These are phyloP conservation scores for Neurospora sp. DNA, from an alignment of 495 filamentous ascomycete genomes.

Conservation along the genomic window DNA sequence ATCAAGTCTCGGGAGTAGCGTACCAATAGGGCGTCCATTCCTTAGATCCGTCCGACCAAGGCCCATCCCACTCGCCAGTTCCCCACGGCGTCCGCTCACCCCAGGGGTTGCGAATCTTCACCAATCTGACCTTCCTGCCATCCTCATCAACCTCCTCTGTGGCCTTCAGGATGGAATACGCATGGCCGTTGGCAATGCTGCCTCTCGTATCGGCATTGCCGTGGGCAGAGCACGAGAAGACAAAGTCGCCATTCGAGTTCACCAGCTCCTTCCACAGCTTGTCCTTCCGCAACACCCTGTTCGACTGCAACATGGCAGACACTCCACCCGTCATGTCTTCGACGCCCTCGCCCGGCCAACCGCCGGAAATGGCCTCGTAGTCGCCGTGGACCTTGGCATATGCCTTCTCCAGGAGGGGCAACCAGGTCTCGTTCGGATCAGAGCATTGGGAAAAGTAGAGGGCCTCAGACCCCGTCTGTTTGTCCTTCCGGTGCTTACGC, in stretches of 20 bases:
- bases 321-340: slow-evolving; percentile 79
- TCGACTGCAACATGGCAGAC: slow-evolving; percentile 32
- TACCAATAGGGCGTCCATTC: slow-evolving; percentile 66
- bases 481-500: slow-evolving; percentile 11
- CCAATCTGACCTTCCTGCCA: slow-evolving; percentile 33
- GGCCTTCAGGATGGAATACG: slow-evolving; percentile 66
- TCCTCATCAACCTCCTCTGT: slow-evolving; percentile 53
- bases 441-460: slow-evolving; percentile 65
- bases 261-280: slow-evolving; percentile 66
- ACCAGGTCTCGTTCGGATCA: slow-evolving; percentile 69
- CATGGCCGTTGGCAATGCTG: slow-evolving; percentile 58
- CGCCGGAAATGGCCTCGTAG: slow-evolving; percentile 53
- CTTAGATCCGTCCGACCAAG: slow-evolving; percentile 58
- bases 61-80: slow-evolving; percentile 55
- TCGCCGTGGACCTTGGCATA: slow-evolving; percentile 70
- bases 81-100: slow-evolving; percentile 27
- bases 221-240: slow-evolving; percentile 13
- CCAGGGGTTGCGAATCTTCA: slow-evolving; percentile 64
- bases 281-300: slow-evolving; percentile 61
- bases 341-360: slow-evolving; percentile 63
- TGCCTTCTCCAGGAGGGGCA: slow-evolving; percentile 71
- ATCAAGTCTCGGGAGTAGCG: neutral
- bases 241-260: slow-evolving; percentile 26
- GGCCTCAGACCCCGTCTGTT: slow-evolving; percentile 44
- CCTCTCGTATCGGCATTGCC: slow-evolving; percentile 30